These are phyloP conservation scores for Macrocybe sp. DNA, from an alignment of 1,284 basidiomycete species.

Conservation along the genomic window DNA sequence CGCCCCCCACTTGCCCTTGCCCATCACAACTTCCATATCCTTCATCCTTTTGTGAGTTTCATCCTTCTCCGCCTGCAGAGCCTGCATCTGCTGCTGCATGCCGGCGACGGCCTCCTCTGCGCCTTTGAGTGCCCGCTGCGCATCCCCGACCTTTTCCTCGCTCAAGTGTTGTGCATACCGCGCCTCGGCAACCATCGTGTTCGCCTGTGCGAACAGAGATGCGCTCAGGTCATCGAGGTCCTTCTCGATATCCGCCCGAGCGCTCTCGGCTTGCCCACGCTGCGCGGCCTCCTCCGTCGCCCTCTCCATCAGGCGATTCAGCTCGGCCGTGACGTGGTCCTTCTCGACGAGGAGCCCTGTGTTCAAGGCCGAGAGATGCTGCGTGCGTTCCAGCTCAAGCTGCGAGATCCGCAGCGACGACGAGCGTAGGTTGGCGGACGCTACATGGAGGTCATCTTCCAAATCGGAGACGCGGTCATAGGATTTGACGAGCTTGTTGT, in stretches of 20 bases:
- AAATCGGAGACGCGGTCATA: slow-evolving; percentile 92
- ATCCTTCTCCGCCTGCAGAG: slow-evolving; percentile 61
- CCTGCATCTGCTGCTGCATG: slow-evolving; percentile 85
- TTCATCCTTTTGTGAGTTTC: slow-evolving; percentile 44
- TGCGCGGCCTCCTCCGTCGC: slow-evolving; percentile 92
- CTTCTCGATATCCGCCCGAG: slow-evolving; percentile 77
- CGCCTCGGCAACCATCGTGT: slow-evolving; percentile 92
- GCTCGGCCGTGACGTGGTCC: slow-evolving; percentile 85
- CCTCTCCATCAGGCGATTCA: slow-evolving; percentile 91
- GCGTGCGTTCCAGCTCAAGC: slow-evolving; percentile 71
- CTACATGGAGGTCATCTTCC: slow-evolving; percentile 83
- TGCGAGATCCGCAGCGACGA: slow-evolving; percentile 61
- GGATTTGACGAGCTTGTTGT: slow-evolving; percentile 87
- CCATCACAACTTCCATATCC: slow-evolving; percentile 47
- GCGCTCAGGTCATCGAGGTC: slow-evolving; percentile 94
- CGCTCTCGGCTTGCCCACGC: slow-evolving; percentile 86
- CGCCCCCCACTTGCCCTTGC: slow-evolving; percentile 58
- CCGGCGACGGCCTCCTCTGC: slow-evolving; percentile 84
- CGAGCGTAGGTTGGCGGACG: slow-evolving; percentile 51
- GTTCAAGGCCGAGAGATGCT: slow-evolving; percentile 76
- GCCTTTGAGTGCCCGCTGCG: slow-evolving; percentile 76
- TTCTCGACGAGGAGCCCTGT: slow-evolving; percentile 92
- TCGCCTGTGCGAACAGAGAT: slow-evolving; percentile 81
- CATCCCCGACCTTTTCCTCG: slow-evolving; percentile 77
- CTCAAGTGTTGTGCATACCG: slow-evolving; percentile 71